A percentile compares a stretch with the other conserved stretches of the same genome.
Evolutionary conservation across 257 asterid species (phyloP).

Genomic region (Solanum bulbocastanum): DNA sequence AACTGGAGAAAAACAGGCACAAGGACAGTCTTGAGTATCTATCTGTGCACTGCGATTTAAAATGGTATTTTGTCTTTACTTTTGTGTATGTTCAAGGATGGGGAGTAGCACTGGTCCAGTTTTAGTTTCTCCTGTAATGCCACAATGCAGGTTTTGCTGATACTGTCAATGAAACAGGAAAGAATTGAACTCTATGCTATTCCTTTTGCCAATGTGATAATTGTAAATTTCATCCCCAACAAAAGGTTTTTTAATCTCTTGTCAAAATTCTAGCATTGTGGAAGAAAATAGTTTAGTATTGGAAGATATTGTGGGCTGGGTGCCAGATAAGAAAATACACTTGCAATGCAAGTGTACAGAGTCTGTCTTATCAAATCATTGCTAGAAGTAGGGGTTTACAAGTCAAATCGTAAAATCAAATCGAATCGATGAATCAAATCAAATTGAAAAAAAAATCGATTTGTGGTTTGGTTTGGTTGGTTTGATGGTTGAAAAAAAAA

Average conservation of each 20-base stretch:
- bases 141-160: background rate
- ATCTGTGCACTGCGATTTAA: background rate
- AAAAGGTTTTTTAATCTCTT: background rate
- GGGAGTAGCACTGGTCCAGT: background rate
- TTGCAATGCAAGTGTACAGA: background rate
- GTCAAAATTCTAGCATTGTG: background rate
- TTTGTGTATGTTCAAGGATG: background rate
- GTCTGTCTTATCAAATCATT: background rate
- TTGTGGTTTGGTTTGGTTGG: too few species aligned
- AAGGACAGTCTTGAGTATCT: constrained; percentile 14
- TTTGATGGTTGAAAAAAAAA: too few species aligned
- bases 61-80: background rate
- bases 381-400: background rate
- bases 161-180: background rate
- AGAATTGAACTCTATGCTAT: background rate
- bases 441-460: too few species aligned
- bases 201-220: background rate
- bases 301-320: background rate
- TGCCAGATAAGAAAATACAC: background rate
- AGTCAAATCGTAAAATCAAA: too few species aligned
- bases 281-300: background rate
- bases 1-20: constrained; percentile 21
- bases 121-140: background rate
- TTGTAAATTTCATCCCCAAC: background rate
- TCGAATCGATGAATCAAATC: too few species aligned